A percentile compares a stretch with the other conserved stretches of the same genome.
These are phyloP conservation scores for Miscanthus sacchariflorus DNA, from an alignment of 202 grass and related monocot genomes.

Conservation along the genomic window DNA sequence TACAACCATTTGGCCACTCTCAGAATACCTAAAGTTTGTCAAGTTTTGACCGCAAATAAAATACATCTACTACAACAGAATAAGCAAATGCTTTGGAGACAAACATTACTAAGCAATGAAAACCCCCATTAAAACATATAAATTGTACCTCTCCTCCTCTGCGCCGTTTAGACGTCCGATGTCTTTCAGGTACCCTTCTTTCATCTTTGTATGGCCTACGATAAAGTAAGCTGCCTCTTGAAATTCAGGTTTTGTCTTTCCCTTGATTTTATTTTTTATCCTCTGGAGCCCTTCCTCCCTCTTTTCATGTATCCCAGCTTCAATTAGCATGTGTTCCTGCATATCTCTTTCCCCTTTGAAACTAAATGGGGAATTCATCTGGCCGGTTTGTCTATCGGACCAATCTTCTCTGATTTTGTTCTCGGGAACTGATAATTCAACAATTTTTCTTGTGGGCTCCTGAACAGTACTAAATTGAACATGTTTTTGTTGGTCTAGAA, in stretches of 20 bases:
- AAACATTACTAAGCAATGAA: conserved; percentile 8
- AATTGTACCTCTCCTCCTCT: conserved; percentile 87
- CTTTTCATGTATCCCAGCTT: conserved; percentile 62
- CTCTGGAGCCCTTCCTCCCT: conserved; percentile 70
- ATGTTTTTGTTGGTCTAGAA: conserved; percentile 41
- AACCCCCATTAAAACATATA: background rate
- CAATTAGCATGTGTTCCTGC: conserved; percentile 57
- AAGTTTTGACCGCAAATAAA: background rate
- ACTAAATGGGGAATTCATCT: conserved; percentile 49
- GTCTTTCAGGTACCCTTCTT: conserved; percentile 19
- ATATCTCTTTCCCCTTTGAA: conserved; percentile 62
- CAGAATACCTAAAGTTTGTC: no score
- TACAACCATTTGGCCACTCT: background rate
- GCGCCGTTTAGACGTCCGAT: conserved; percentile 66
- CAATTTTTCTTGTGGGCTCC: conserved; percentile 69
- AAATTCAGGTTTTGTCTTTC: conserved; percentile 67
- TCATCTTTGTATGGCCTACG: conserved; percentile 78
- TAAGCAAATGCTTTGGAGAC: background rate
- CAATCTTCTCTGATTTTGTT: conserved; percentile 55
- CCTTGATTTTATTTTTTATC: conserved; percentile 80
- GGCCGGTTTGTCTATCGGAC: conserved; percentile 43
- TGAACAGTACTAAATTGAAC: conserved; percentile 47
- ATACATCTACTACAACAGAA: background rate
- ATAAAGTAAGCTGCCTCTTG: conserved; percentile 75
- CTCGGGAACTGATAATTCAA: conserved; percentile 66